Evolutionary conservation across 2,329 filamentous ascomycete genomes (phyloP).

Genomic region (Ascochyta fabae): DNA sequence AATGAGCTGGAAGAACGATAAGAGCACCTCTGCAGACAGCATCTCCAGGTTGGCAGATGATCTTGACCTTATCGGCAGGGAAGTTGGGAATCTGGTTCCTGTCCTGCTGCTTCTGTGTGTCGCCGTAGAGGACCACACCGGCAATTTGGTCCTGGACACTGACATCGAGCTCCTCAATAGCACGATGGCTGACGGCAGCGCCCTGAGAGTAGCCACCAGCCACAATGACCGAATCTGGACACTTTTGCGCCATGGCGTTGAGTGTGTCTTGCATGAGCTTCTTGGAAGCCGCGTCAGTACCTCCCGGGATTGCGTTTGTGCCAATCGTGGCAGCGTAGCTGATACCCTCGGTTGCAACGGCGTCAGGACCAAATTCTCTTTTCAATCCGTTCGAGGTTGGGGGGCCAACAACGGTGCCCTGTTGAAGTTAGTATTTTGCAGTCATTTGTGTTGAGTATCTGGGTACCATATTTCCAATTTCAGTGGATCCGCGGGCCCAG

Average conservation of each 20-base stretch:
- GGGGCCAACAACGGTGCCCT: constrained; percentile 48
- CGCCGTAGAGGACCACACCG: constrained; percentile 54
- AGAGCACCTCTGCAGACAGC: constrained; percentile 58
- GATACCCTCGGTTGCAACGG: constrained; percentile 44
- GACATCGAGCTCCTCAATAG: constrained; percentile 37
- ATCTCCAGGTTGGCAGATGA: constrained; percentile 59
- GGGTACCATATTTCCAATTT: constrained; percentile 57
- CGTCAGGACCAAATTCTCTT: constrained; percentile 29
- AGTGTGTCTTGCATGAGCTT: constrained; percentile 32
- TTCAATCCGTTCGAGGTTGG: constrained; percentile 43
- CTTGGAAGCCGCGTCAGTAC: constrained; percentile 33
- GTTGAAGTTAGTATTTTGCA: constrained; percentile 18
- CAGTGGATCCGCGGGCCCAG: constrained; percentile 58
- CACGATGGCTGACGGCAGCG: constrained; percentile 45
- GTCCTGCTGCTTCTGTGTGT: constrained; percentile 53
- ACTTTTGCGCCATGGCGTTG: constrained; percentile 35
- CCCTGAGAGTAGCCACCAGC: constrained; percentile 43
- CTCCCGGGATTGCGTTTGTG: constrained; percentile 41
- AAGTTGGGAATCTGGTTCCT: constrained; percentile 51
- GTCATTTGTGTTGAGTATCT: constrained; percentile 20
- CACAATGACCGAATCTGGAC: constrained; percentile 44
- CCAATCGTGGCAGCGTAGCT: constrained; percentile 37
- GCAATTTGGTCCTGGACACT: constrained; percentile 44
- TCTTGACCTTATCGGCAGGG: constrained; percentile 53
- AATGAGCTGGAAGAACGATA: constrained; percentile 37